Evolutionary conservation across 116 monocot genomes (phyloP).

Genomic region (Phalaenopsis hybrid): DNA sequence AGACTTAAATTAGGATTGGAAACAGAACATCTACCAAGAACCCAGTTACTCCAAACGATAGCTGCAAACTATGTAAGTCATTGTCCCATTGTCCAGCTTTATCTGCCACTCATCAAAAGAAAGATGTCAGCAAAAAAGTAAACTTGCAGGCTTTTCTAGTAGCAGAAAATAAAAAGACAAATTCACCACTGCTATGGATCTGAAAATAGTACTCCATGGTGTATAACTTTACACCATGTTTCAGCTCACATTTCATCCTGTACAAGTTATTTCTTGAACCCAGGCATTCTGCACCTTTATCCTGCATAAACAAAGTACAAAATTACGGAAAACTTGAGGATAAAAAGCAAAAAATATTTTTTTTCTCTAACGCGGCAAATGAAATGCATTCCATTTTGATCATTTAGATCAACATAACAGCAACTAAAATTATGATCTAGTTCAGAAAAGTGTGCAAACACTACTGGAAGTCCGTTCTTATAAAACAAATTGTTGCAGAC

Average conservation of each 20-base stretch:
- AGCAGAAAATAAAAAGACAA: constrained; percentile 1
- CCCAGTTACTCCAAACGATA: constrained; percentile 85
- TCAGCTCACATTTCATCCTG: constrained; percentile 68
- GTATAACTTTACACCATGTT: constrained; percentile 60
- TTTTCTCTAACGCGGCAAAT: background rate
- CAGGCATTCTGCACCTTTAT: constrained; percentile 71
- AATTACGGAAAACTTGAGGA: background rate
- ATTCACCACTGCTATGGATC: constrained; percentile 33
- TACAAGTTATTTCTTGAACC: constrained; percentile 44
- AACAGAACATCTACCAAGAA: constrained; percentile 62
- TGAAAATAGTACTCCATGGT: constrained; percentile 83
- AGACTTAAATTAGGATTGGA: background rate
- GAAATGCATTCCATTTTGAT: background rate
- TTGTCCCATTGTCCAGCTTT: constrained; percentile 56
- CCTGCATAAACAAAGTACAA: constrained; percentile 38
- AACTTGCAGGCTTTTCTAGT: background rate
- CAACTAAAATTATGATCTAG: background rate
- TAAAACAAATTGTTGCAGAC: background rate
- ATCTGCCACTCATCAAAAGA: constrained; percentile 23
- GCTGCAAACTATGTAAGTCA: constrained; percentile 63
- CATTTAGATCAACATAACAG: background rate
- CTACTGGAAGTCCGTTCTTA: background rate
- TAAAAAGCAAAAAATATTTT: background rate
- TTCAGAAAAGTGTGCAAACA: background rate
- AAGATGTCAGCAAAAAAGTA: constrained; percentile 8